These are phyloP conservation scores for Podaxis sp. DNA, from an alignment of 768 basidiomycete species.

Conservation along the genomic window DNA sequence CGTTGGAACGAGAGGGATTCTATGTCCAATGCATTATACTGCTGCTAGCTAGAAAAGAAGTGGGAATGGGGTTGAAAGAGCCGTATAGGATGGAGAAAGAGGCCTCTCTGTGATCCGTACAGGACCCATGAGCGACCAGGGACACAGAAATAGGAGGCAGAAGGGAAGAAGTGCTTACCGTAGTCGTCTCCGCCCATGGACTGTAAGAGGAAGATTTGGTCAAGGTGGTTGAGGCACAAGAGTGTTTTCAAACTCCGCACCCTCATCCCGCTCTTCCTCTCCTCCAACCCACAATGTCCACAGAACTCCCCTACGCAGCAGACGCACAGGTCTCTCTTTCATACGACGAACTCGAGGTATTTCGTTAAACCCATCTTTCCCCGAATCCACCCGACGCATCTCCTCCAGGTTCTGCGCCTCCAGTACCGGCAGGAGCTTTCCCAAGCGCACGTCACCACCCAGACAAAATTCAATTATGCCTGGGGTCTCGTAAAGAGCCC, in stretches of 20 bases:
- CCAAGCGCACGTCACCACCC: conserved; percentile 83
- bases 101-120: conserved; percentile 16
- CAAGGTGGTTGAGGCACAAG: conserved; percentile 22
- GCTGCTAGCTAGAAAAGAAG: conserved; percentile 15
- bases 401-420: conserved; percentile 67
- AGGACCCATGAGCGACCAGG: conserved; percentile 16
- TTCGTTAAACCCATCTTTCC: conserved; percentile 12
- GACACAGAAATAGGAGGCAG: conserved; percentile 5
- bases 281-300: conserved; percentile 46
- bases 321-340: conserved; percentile 89
- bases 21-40: conserved; percentile 7
- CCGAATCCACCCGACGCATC: neutral
- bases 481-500: conserved; percentile 98
- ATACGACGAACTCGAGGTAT: conserved; percentile 87
- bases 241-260: conserved; percentile 39
- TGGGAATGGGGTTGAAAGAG: conserved; percentile 1
- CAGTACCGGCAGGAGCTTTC: conserved; percentile 90
- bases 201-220: conserved; percentile 12
- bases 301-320: conserved; percentile 93
- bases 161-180: conserved; percentile 44
- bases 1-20: conserved; percentile 1
- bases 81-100: neutral
- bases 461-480: conserved; percentile 97
- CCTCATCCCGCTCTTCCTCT: conserved; percentile 14
- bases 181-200: conserved; percentile 51